phyloP scores from a whole-genome alignment of 2,329 filamentous ascomycete genomes.

The Fusarium pininemorale region DNA sequence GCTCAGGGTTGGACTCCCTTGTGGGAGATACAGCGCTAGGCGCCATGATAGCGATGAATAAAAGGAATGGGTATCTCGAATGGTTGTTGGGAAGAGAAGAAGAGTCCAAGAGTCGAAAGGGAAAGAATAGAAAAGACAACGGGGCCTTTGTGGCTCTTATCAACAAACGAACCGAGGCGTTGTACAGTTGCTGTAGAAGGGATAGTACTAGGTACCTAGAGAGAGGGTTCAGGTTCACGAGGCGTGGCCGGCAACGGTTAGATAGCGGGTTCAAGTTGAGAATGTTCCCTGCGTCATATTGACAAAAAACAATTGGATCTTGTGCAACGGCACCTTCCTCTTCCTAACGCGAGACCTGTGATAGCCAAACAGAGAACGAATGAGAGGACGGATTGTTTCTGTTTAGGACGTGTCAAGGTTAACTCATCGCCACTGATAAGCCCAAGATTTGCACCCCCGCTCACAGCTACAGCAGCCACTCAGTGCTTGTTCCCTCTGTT shows the following conservation, averaged over 20 bases:
- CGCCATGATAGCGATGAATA: conserved; percentile 55
- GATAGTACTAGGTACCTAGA: too few relatives aligned
- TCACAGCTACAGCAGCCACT: conserved; percentile 1
- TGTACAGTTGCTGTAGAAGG: conserved; percentile 7
- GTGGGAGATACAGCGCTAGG: conserved; percentile 64
- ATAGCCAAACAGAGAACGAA: conserved; percentile 28
- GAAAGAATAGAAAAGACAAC: not conserved
- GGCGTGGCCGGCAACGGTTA: conserved; percentile 29
- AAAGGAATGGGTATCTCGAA: not conserved
- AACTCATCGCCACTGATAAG: conserved; percentile 41
- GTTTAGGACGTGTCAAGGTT: conserved; percentile 17
- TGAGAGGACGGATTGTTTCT: conserved; percentile 10
- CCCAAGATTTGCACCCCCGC: conserved; percentile 33
- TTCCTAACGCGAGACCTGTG: conserved; percentile 22
- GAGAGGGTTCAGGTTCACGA: conserved; percentile 17
- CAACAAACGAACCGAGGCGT: conserved; percentile 31
- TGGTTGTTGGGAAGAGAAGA: not conserved
- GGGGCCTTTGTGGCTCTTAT: conserved; percentile 27
- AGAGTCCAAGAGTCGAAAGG: not conserved
- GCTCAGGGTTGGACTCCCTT: conserved; percentile 48
- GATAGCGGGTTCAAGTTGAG: conserved; percentile 33
- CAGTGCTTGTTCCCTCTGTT: not conserved
- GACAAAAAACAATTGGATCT: conserved; percentile 14
- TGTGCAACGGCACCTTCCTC: conserved; percentile 28
- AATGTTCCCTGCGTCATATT: conserved; percentile 29